Conservation (phyloP, 345 rosid genomes). For the Heritiera fomes region DNA sequence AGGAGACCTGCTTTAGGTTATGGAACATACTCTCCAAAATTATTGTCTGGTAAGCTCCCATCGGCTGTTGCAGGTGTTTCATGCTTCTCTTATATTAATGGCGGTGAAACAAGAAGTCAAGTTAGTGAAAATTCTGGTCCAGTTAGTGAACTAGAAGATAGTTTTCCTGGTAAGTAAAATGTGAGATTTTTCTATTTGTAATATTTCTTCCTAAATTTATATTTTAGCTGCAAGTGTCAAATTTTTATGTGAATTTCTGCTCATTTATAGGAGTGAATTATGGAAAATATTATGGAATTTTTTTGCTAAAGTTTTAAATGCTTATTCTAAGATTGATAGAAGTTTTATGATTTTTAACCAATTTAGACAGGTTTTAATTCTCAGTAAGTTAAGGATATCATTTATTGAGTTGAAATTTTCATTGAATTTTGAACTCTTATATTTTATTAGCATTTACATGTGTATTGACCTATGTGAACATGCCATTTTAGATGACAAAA, state of each 20-base stretch:
- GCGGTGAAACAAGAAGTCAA: conserved; percentile 31
- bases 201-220: not conserved
- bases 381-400: not conserved
- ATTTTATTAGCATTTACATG: not conserved
- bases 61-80: conserved; percentile 32
- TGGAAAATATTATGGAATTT: not conserved
- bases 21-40: conserved; percentile 34
- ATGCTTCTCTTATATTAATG: conserved; percentile 21
- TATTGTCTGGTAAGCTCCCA: conserved; percentile 16
- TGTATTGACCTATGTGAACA: conserved; percentile 22
- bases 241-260: not conserved
- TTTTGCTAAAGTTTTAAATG: conserved; percentile 6
- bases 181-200: not conserved
- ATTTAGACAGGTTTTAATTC: not conserved
- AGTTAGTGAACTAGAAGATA: conserved; percentile 33
- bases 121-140: conserved; percentile 32
- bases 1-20: conserved; percentile 38
- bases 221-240: not conserved
- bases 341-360: not conserved
- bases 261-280: not conserved
- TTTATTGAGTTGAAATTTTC: not conserved
- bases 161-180: conserved; percentile 40
- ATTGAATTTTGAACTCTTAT: not conserved
- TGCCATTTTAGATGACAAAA: conserved; percentile 35
- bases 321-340: not conserved